Evolutionary conservation across 192 early-diverging fungal species (phyloP).

Genomic region (Coemansia biformis): DNA sequence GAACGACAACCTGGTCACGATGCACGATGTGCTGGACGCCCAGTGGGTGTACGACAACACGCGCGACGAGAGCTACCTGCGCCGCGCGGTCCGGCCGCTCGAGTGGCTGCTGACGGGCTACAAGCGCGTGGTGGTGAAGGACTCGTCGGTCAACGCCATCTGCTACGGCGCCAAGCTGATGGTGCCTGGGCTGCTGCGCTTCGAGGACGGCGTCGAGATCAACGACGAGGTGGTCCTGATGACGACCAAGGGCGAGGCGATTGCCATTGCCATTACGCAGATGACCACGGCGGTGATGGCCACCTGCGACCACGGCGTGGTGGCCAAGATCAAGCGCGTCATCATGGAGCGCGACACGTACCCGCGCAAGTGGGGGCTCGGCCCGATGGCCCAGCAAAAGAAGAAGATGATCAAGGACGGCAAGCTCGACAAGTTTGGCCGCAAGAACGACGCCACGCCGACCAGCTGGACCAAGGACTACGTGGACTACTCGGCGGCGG

Average conservation of each 20-base stretch:
- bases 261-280: slow-evolving; percentile 93
- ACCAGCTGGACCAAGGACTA: slow-evolving; percentile 74
- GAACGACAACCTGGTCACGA: slow-evolving; percentile 91
- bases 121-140: slow-evolving; percentile 98
- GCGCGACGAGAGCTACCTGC: slow-evolving; percentile 95
- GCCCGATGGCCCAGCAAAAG: slow-evolving; percentile 92
- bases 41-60: slow-evolving; percentile 99
- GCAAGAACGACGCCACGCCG: slow-evolving; percentile 82
- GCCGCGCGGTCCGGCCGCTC: slow-evolving; percentile 86
- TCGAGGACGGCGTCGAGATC: slow-evolving; percentile 91
- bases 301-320: slow-evolving; percentile 91
- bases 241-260: slow-evolving; percentile 99
- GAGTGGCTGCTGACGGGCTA: slow-evolving; percentile 90
- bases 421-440: slow-evolving; percentile 96
- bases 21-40: slow-evolving; percentile 98
- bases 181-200: slow-evolving; percentile 95
- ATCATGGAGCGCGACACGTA: slow-evolving; percentile 99
- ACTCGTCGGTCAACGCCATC: slow-evolving; percentile 95
- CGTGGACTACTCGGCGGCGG: slow-evolving; percentile 56
- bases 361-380: slow-evolving; percentile 95
- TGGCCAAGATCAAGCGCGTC: slow-evolving; percentile 99
- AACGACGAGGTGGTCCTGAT: slow-evolving; percentile 98
- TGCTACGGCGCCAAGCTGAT: slow-evolving; percentile 99
- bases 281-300: slow-evolving; percentile 99
- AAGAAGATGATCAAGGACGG: slow-evolving; percentile 98